Evolutionary conservation across 768 basidiomycete species (phyloP).

Genomic region (Tricholoma terreum): DNA sequence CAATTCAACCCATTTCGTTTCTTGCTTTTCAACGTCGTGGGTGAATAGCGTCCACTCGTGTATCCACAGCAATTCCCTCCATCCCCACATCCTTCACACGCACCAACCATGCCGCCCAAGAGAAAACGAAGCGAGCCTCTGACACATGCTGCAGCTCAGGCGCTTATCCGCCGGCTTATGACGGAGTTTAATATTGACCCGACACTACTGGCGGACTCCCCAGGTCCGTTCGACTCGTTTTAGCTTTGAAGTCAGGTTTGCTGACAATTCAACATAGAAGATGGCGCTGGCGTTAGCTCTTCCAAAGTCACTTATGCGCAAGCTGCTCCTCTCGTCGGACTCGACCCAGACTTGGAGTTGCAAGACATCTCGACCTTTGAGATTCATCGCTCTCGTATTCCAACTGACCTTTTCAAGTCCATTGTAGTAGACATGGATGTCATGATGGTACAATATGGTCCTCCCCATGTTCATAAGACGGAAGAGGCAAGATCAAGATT

Average conservation of each 20-base stretch:
- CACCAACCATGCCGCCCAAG: too few relatives aligned
- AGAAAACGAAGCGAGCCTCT: too few relatives aligned
- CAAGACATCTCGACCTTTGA: slow-evolving; percentile 17
- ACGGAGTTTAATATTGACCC: slow-evolving; percentile 2
- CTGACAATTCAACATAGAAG: slow-evolving; percentile 9
- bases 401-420: slow-evolving; percentile 17
- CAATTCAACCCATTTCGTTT: too few relatives aligned
- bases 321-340: slow-evolving; percentile 17
- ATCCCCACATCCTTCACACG: too few relatives aligned
- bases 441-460: slow-evolving; percentile 19
- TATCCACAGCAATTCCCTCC: too few relatives aligned
- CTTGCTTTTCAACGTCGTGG: too few relatives aligned
- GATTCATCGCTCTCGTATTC: slow-evolving; percentile 22
- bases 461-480: slow-evolving; percentile 15
- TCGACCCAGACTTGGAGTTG: slow-evolving; percentile 9
- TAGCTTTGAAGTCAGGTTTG: background rate
- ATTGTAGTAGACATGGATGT: slow-evolving; percentile 21
- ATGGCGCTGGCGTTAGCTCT: slow-evolving; percentile 15
- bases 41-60: too few relatives aligned
- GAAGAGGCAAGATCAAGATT: slow-evolving; percentile 20
- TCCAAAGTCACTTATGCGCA: slow-evolving; percentile 17
- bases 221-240: slow-evolving; percentile 1
- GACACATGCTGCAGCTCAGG: background rate
- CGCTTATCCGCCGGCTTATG: background rate
- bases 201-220: background rate